phyloP scores from a whole-genome alignment of 495 filamentous ascomycete genomes.

The Penicillium paradoxum region DNA sequence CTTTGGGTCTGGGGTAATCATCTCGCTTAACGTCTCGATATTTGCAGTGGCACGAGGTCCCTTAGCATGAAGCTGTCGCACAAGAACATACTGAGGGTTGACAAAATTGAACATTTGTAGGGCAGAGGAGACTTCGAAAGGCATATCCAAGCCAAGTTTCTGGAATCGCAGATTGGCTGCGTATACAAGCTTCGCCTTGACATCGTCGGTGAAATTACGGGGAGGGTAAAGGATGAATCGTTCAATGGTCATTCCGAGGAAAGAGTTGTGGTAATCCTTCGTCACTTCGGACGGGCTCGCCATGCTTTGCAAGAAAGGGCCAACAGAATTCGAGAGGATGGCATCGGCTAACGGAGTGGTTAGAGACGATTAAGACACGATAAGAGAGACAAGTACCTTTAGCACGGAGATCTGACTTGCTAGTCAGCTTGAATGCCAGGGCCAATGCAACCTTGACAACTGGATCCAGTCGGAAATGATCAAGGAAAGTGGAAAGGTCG shows the following conservation, averaged over 20 bases:
- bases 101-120: constrained; percentile 69
- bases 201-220: constrained; percentile 70
- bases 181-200: constrained; percentile 60
- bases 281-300: constrained; percentile 51
- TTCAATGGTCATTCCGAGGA: constrained; percentile 73
- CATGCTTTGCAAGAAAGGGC: constrained; percentile 68
- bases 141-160: constrained; percentile 54
- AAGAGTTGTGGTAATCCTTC: constrained; percentile 59
- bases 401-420: constrained; percentile 71
- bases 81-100: constrained; percentile 60
- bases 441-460: constrained; percentile 84
- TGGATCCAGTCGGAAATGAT: constrained; percentile 87
- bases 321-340: constrained; percentile 69
- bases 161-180: constrained; percentile 66
- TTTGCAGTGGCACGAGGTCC: constrained; percentile 59
- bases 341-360: constrained; percentile 62
- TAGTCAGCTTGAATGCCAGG: constrained; percentile 76
- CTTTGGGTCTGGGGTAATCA: constrained; percentile 60
- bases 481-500: constrained; percentile 85
- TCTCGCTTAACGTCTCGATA: constrained; percentile 51
- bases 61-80: constrained; percentile 68
- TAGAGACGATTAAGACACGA: constrained; percentile 14
- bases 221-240: constrained; percentile 77
- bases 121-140: constrained; percentile 67
- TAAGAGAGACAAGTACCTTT: constrained; percentile 62